Conservation (phyloP, 768 basidiomycete genomes). For the Mycena latifolia region DNA sequence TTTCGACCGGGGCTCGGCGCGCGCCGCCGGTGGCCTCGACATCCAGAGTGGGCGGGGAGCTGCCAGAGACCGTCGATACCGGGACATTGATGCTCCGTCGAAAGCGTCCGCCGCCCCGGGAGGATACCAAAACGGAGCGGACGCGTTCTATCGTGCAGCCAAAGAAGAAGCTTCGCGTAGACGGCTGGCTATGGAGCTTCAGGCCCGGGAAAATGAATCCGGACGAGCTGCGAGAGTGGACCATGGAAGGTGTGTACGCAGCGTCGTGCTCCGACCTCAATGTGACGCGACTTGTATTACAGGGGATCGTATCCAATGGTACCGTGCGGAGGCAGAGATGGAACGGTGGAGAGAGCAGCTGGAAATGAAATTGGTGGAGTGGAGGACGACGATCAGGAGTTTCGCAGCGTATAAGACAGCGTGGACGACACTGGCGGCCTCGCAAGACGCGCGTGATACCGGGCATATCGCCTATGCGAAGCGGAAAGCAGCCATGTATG, state of each 20-base stretch:
- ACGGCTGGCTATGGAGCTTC: constrained; percentile 17
- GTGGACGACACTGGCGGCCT: neutral
- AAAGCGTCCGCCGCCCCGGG: too few relatives aligned
- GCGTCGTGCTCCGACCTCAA: too few relatives aligned
- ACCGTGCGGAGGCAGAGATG: constrained; percentile 19
- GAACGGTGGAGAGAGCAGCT: constrained; percentile 13
- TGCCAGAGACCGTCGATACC: too few relatives aligned
- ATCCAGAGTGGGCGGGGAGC: too few relatives aligned
- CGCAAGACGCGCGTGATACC: neutral
- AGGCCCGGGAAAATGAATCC: constrained; percentile 2
- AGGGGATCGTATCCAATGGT: constrained; percentile 20
- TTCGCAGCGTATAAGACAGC: neutral
- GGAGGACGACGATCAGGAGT: too few relatives aligned
- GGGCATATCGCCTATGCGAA: constrained; percentile 15
- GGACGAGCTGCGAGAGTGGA: neutral
- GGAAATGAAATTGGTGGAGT: constrained; percentile 6
- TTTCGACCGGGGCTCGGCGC: neutral
- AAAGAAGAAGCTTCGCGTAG: constrained; percentile 1
- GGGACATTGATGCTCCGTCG: neutral
- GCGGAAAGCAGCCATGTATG: constrained; percentile 12
- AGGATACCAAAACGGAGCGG: too few relatives aligned
- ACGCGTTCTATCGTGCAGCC: too few relatives aligned
- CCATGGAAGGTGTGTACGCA: constrained; percentile 6
- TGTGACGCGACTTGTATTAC: neutral
- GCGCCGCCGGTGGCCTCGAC: too few relatives aligned